Conservation (phyloP, 2,329 filamentous ascomycete species). For the Pseudopyrenochaeta lycopersici region DNA sequence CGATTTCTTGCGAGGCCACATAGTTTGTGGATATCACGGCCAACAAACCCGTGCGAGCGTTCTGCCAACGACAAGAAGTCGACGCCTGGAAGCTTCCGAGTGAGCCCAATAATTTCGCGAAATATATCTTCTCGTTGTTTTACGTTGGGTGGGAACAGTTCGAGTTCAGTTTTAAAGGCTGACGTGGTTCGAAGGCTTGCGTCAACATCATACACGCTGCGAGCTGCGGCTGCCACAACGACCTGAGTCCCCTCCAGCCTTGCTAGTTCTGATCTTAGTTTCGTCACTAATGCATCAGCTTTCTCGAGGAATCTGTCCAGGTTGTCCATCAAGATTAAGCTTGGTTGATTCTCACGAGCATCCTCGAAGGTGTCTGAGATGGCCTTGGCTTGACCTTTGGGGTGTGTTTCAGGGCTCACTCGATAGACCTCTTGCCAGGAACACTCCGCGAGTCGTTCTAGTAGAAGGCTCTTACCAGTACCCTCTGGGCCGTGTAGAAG, state of each 20-base stretch:
- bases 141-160: conserved; percentile 79
- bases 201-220: conserved; percentile 77
- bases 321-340: conserved; percentile 81
- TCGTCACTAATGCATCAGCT: conserved; percentile 35
- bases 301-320: conserved; percentile 68
- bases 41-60: conserved; percentile 87
- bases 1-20: conserved; percentile 62
- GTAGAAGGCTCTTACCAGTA: conserved; percentile 82
- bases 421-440: conserved; percentile 76
- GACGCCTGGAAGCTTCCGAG: conserved; percentile 62
- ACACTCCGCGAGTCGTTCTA: conserved; percentile 69
- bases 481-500: conserved; percentile 83
- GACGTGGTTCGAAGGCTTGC: conserved; percentile 70
- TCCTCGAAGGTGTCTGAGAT: conserved; percentile 75
- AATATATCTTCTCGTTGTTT: conserved; percentile 78
- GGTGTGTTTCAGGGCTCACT: conserved; percentile 60
- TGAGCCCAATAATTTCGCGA: conserved; percentile 52
- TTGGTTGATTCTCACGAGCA: conserved; percentile 74
- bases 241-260: conserved; percentile 65
- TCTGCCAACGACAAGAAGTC: conserved; percentile 67
- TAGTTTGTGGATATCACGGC: conserved; percentile 76
- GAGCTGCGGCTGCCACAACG: conserved; percentile 78
- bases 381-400: conserved; percentile 59
- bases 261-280: conserved; percentile 54
- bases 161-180: conserved; percentile 73